Evolutionary conservation across 768 basidiomycete genomes (phyloP).

Genomic region (Pleurotus tuoliensis): DNA sequence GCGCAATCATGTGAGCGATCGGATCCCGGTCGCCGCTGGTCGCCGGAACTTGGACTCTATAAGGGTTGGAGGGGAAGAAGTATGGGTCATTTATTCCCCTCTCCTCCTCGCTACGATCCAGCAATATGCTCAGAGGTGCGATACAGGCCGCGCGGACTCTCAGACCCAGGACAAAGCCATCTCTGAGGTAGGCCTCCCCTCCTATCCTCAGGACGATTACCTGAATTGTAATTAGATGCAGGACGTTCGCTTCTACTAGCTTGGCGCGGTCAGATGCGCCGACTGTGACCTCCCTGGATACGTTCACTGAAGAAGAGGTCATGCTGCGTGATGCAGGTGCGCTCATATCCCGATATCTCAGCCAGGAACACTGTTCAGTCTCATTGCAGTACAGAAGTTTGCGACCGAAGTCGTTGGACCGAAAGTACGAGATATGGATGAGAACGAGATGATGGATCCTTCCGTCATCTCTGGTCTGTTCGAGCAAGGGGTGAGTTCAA

Average conservation of each 20-base stretch:
- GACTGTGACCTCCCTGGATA: conserved; percentile 62
- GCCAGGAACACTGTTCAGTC: no score
- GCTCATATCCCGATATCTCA: conserved; percentile 14
- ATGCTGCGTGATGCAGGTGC: conserved; percentile 90
- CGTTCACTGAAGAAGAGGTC: conserved; percentile 90
- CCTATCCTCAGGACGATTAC: background rate
- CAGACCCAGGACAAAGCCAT: background rate
- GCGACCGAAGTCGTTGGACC: conserved; percentile 87
- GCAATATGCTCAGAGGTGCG: background rate
- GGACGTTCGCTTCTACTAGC: conserved; percentile 20
- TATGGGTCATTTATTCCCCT: no score
- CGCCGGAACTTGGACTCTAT: no score
- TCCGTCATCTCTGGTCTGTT: conserved; percentile 83
- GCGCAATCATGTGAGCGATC: no score
- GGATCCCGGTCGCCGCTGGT: no score
- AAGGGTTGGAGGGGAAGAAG: no score
- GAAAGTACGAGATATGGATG: conserved; percentile 96
- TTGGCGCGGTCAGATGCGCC: conserved; percentile 19
- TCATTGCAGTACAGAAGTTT: conserved; percentile 70
- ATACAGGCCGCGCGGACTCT: background rate
- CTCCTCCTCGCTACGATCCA: no score
- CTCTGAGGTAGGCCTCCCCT: background rate
- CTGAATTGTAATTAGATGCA: background rate
- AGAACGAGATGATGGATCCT: conserved; percentile 93
- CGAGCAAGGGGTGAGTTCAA: conserved; percentile 79